Evolutionary conservation across 345 rosid genomes (phyloP).

Genomic region (Eucalyptus tenuipes): DNA sequence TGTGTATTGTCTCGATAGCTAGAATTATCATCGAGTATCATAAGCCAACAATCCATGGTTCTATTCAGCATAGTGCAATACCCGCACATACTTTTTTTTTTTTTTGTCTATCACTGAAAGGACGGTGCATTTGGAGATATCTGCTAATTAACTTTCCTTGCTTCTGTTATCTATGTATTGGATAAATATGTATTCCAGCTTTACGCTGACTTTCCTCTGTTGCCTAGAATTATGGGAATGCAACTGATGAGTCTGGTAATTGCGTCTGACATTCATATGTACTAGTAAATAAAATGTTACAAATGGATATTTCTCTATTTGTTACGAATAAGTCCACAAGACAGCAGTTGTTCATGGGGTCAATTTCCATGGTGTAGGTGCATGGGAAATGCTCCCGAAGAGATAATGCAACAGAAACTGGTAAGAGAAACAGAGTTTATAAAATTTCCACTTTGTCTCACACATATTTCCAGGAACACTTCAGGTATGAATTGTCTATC

Average conservation of each 20-base stretch:
- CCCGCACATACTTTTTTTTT: fast-evolving
- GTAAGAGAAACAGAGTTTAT: not conserved
- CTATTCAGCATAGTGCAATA: fast-evolving
- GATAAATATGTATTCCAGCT: not conserved
- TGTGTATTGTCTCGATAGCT: not conserved
- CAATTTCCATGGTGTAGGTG: not conserved
- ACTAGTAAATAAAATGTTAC: too few species aligned
- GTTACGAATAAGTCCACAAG: not conserved
- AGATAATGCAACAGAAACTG: not conserved
- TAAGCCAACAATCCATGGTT: not conserved
- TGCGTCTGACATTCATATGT: too few species aligned
- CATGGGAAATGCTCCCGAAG: not conserved
- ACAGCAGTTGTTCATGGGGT: not conserved
- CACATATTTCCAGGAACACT: not conserved
- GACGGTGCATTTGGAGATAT: not conserved
- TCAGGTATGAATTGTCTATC: fast-evolving
- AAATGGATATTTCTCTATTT: not conserved
- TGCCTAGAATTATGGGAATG: fast-evolving
- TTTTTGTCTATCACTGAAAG: not conserved
- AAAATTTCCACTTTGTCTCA: not conserved
- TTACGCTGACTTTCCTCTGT: fast-evolving
- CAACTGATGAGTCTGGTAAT: not conserved
- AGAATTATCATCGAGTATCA: fast-evolving
- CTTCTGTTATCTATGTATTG: not conserved
- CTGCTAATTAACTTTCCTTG: not conserved